These are phyloP conservation scores for Albophoma yamanashiensis DNA, from an alignment of 2,329 filamentous ascomycete species.

Conservation along the genomic window DNA sequence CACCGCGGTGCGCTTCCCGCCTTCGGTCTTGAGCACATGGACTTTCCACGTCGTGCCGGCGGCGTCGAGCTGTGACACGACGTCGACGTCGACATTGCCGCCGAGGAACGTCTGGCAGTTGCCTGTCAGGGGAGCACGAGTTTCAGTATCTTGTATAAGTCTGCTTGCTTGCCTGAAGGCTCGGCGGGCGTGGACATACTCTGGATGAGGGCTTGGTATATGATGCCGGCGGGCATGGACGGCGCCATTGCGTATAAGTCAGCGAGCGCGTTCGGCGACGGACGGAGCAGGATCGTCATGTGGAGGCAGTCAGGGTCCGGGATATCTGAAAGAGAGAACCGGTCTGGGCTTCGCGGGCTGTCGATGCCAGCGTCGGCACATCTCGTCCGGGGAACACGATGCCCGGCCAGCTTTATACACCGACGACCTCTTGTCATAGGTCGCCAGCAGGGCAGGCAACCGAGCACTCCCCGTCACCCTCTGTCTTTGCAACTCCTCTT, in stretches of 20 bases:
- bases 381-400: background rate
- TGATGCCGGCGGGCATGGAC: background rate
- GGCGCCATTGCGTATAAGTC: background rate
- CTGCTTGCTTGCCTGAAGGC: background rate
- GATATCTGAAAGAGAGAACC: background rate
- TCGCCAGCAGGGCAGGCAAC: background rate
- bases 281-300: background rate
- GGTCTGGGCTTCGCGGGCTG: background rate
- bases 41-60: conserved; percentile 12
- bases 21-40: conserved; percentile 14
- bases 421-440: background rate
- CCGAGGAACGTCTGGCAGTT: conserved; percentile 17
- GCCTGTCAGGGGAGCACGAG: conserved; percentile 5
- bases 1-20: conserved; percentile 14
- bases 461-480: background rate
- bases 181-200: background rate
- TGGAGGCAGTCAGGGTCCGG: background rate
- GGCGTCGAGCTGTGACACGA: conserved; percentile 12
- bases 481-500: background rate
- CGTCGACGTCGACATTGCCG: conserved; percentile 10
- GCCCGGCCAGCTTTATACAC: background rate
- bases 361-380: background rate
- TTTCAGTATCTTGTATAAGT: background rate
- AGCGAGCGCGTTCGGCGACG: background rate
- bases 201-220: conserved; percentile 4